These are phyloP conservation scores for Chlorella vulgaris DNA, from an alignment of 139 green algal genomes.

Conservation along the genomic window DNA sequence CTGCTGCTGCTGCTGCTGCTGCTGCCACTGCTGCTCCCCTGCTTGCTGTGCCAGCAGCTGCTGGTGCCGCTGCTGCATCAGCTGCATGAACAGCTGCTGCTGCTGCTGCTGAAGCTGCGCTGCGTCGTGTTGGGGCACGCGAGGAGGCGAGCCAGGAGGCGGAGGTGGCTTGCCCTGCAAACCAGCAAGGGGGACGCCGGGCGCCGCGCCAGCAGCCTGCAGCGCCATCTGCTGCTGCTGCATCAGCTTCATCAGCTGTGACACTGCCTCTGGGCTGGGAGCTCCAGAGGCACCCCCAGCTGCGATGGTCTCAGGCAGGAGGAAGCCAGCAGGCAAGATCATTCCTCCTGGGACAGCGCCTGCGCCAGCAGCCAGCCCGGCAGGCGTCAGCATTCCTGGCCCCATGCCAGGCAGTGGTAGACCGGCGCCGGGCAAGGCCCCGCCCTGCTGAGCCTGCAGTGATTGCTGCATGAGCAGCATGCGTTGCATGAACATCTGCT, in stretches of 20 bases:
- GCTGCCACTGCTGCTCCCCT: background rate
- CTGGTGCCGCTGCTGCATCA: background rate
- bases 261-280: background rate
- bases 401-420: background rate
- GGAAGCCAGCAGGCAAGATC: background rate
- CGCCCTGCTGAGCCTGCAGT: background rate
- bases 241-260: background rate
- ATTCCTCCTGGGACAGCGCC: background rate
- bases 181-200: no score
- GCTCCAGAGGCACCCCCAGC: background rate
- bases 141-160: constrained; percentile 12
- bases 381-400: background rate
- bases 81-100: constrained; percentile 3
- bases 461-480: constrained; percentile 24
- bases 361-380: background rate
- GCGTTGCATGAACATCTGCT: constrained; percentile 24
- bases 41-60: background rate
- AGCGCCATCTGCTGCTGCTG: constrained; percentile 19
- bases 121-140: background rate
- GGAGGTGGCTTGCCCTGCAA: constrained; percentile 9
- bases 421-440: background rate
- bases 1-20: constrained; percentile 25
- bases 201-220: no score
- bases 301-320: background rate
- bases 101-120: background rate